Evolutionary conservation across 2,329 filamentous ascomycete genomes (phyloP).

Genomic region (Fonsecaea pedrosoi): DNA sequence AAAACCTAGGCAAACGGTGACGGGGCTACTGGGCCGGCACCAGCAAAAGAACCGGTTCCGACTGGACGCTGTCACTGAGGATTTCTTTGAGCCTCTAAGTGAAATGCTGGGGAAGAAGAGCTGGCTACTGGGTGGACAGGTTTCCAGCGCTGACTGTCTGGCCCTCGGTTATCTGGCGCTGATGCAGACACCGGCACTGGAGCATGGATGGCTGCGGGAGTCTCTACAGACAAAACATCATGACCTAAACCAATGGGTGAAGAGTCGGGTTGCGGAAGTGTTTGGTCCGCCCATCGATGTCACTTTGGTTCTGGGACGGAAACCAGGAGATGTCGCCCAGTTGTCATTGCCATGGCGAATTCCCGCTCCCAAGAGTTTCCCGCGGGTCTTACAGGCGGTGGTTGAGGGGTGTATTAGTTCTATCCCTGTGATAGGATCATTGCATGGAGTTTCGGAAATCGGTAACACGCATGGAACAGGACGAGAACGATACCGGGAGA

Average conservation of each 20-base stretch:
- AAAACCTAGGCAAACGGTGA: constrained; percentile 64
- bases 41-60: constrained; percentile 76
- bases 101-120: constrained; percentile 64
- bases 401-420: constrained; percentile 29
- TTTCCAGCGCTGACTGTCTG: constrained; percentile 76
- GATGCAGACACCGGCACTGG: constrained; percentile 68
- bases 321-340: not conserved
- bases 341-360: constrained; percentile 37
- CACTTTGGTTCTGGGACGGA: constrained; percentile 12
- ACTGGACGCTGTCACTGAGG: constrained; percentile 73
- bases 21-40: constrained; percentile 67
- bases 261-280: constrained; percentile 47
- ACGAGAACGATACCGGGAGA: constrained; percentile 21
- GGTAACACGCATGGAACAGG: constrained; percentile 5
- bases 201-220: constrained; percentile 67
- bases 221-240: constrained; percentile 60
- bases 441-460: constrained; percentile 27
- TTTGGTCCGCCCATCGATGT: constrained; percentile 47
- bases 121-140: constrained; percentile 60
- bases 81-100: constrained; percentile 74
- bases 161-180: constrained; percentile 79
- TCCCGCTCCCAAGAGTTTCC: constrained; percentile 16
- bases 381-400: constrained; percentile 24
- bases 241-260: constrained; percentile 53
- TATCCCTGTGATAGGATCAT: constrained; percentile 25